Evolutionary conservation across 495 filamentous ascomycete species (phyloP), one percentile per base, ranked within the genome.

Genomic region (Penicillium verhagenii): DNA sequence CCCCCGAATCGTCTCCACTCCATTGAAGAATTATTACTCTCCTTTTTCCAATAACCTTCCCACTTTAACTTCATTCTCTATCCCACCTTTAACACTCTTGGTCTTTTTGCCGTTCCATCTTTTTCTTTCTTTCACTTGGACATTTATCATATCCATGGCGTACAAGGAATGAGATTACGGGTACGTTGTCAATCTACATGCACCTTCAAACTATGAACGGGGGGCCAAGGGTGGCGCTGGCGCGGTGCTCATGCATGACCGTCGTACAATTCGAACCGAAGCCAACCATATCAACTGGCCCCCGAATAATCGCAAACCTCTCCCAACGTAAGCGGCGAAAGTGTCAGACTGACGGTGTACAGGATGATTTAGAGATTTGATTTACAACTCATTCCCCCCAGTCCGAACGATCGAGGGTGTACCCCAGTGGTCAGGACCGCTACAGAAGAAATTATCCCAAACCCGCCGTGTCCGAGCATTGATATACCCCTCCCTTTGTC

Each of bases 361-460:
- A 68, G 65, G 65, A 68, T 68, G 65, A 61, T 68, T 68, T 61
- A 66, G 65, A 61, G 53, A 60, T 68, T 67, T 47, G 39, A 55
- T 45, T 63, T 43, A 49, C 35, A 63, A 54, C 61, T 50, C 62
- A 59, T 59, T 52, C 23, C 48, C 46, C 59, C 59, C 53, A 33
- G 21, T 53, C 21, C 37, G 19, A 28, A 37, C 26, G 43, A 56
- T 65, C 56, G 60, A 62, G 50, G 52, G 60, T 52, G 23, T 28
- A 49, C 38, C 40, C 39, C 54, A 26, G 31, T 45, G 23, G 43
- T 31, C 31, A 53, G 26, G 44, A 29, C 16, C 39, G n/a, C n/a
- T n/a, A n/a, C n/a, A 52, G 20, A 23, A 13, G 28, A 26, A 33
- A 50, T 33, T 20, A 31, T 29, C 9, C n/a, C 6, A 7, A 26